Conservation (phyloP, 176 grass and related monocot species). For the Phragmites australis region DNA sequence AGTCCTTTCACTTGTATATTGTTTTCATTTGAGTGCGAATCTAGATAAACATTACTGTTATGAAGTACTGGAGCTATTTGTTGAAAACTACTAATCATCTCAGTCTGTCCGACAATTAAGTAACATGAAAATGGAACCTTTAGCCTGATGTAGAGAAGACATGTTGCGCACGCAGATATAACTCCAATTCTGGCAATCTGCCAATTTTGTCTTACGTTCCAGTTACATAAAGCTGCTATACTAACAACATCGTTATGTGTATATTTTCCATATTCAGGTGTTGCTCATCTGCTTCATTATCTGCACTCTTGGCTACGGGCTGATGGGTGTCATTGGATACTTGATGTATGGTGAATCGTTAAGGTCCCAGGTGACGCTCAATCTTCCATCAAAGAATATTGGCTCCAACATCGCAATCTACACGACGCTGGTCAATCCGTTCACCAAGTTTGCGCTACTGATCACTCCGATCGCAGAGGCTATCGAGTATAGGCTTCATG, state of each 20-base stretch:
- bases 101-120: not conserved
- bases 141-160: not conserved
- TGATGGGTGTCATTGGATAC: constrained; percentile 74
- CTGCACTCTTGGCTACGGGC: constrained; percentile 65
- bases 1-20: not conserved
- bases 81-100: not conserved
- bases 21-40: constrained; percentile 16
- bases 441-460: constrained; percentile 62
- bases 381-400: constrained; percentile 54
- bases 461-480: constrained; percentile 58
- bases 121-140: constrained; percentile 17
- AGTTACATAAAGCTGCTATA: constrained; percentile 19
- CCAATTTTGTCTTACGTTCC: constrained; percentile 30
- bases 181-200: constrained; percentile 2
- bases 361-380: constrained; percentile 75
- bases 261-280: constrained; percentile 45
- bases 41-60: not conserved
- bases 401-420: constrained; percentile 74
- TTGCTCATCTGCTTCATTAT: constrained; percentile 63
- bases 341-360: constrained; percentile 73
- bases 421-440: constrained; percentile 81
- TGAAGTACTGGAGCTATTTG: not conserved
- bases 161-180: not conserved
- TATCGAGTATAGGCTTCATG: constrained; percentile 57
- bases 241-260: not conserved